These are phyloP conservation scores for Oxytropis ochrocephala DNA, from an alignment of 306 rosid genomes.

Conservation along the genomic window DNA sequence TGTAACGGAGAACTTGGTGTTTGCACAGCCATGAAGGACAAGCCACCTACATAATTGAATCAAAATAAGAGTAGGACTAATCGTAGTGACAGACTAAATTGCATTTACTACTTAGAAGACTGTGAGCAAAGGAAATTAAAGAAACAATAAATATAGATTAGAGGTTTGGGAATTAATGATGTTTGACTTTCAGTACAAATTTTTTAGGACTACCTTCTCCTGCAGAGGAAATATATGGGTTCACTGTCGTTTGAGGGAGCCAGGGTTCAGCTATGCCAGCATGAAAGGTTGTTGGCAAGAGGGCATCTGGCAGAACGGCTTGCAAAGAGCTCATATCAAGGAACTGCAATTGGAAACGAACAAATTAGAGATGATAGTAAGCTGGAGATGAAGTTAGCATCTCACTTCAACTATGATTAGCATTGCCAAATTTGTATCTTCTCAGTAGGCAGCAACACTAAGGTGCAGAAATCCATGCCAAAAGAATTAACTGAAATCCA, in stretches of 20 bases:
- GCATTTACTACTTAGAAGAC: background rate
- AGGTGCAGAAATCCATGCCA: background rate
- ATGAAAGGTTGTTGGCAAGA: constrained; percentile 48
- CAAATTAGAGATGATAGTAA: background rate
- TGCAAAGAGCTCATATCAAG: constrained; percentile 71
- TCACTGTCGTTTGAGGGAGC: constrained; percentile 48
- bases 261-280: constrained; percentile 62
- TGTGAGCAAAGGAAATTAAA: background rate
- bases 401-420: background rate
- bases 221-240: constrained; percentile 48
- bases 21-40: constrained; percentile 57
- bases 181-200: constrained; percentile 1
- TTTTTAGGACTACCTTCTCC: constrained; percentile 56
- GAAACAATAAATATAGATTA: background rate
- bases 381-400: background rate
- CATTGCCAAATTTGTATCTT: background rate
- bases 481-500: constrained; percentile 4
- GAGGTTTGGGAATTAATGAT: background rate
- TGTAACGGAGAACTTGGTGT: constrained; percentile 51
- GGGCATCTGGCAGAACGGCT: constrained; percentile 59
- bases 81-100: background rate
- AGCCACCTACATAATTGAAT: constrained; percentile 50
- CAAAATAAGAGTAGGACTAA: constrained; percentile 11
- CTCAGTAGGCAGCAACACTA: background rate
- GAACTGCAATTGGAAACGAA: constrained; percentile 42